phyloP scores from a whole-genome alignment of 176 grass and related monocot genomes.

The Aegilops speltoides region DNA sequence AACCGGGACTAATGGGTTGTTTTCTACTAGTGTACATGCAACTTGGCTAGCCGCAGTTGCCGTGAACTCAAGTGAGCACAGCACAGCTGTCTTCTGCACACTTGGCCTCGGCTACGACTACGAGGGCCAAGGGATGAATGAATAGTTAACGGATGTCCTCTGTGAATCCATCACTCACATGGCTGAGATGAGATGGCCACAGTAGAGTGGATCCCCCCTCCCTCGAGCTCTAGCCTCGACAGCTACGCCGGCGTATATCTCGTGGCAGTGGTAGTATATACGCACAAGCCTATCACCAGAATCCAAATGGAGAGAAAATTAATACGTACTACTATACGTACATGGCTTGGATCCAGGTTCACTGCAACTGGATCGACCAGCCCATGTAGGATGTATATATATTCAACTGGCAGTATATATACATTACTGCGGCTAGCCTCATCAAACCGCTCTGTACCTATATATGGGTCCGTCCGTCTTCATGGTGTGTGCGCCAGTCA shows the following conservation, averaged over 20 bases:
- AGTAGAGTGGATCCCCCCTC: conserved; percentile 3
- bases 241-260: background rate
- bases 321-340: background rate
- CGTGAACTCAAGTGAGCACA: too few relatives aligned
- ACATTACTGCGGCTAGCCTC: conserved; percentile 1
- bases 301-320: background rate
- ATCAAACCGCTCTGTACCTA: conserved; percentile 5
- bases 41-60: background rate
- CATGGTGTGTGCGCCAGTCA: conserved; percentile 15
- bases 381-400: background rate
- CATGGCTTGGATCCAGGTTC: conserved; percentile 2
- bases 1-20: too few relatives aligned
- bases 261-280: background rate
- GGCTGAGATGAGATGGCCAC: conserved; percentile 1
- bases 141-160: background rate
- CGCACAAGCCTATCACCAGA: background rate
- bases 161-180: background rate
- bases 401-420: background rate
- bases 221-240: background rate
- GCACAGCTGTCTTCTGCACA: background rate
- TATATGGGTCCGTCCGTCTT: background rate
- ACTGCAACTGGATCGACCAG: background rate
- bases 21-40: too few relatives aligned
- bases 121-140: background rate
- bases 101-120: background rate